A percentile compares a stretch with the other conserved stretches of the same genome.
These are phyloP conservation scores for Neofusicoccum umdonicola DNA, from an alignment of 2,329 filamentous ascomycete genomes.

Conservation along the genomic window DNA sequence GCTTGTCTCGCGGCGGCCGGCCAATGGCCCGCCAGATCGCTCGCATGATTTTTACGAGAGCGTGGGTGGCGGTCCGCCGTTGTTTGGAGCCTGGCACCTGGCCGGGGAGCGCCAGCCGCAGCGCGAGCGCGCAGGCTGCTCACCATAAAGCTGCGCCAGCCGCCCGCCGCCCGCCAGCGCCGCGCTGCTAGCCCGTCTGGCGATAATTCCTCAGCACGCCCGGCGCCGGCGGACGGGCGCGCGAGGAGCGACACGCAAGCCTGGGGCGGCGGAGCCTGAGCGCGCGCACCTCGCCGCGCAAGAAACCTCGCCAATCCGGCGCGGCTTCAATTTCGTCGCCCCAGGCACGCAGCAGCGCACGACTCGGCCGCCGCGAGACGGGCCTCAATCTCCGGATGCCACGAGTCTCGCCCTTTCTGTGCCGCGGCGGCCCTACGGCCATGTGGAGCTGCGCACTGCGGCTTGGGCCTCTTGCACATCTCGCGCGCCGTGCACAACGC, in stretches of 20 bases:
- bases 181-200: neutral
- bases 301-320: neutral
- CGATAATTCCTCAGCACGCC: neutral
- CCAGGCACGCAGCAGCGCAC: neutral
- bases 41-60: neutral
- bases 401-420: constrained; percentile 11
- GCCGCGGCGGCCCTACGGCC: neutral
- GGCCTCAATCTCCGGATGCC: constrained; percentile 11
- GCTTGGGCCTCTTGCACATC: neutral
- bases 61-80: neutral
- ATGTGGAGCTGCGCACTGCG: neutral
- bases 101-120: neutral
- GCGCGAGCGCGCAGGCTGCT: neutral
- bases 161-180: neutral
- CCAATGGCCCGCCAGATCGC: neutral
- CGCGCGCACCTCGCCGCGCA: too few species aligned
- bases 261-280: neutral
- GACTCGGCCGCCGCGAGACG: constrained; percentile 1
- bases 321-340: neutral
- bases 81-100: neutral
- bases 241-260: neutral
- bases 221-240: neutral
- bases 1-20: neutral
- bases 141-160: neutral
- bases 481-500: neutral